Percentiles rank a stretch among this genome's conserved stretches.
Evolutionary conservation across 768 basidiomycete species (phyloP).

Genomic region (Hysterangium stoloniferum): DNA sequence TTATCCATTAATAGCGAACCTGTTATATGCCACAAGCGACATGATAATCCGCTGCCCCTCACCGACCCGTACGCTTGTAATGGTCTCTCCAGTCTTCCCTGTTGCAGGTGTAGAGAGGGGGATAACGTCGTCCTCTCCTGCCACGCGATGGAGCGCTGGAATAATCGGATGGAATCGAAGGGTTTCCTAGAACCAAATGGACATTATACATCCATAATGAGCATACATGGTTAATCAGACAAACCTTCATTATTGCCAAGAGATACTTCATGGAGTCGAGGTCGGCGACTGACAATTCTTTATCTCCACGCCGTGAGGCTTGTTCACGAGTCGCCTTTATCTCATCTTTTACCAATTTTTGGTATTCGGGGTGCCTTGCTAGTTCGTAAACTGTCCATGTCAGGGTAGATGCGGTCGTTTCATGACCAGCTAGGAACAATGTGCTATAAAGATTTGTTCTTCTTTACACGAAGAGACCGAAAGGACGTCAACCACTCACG

Average conservation of each 20-base stretch:
- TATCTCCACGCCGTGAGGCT: constrained; percentile 18
- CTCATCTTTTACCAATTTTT: background rate
- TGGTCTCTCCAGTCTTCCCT: constrained; percentile 17
- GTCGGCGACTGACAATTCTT: constrained; percentile 24
- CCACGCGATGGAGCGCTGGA: constrained; percentile 19
- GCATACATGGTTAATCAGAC: background rate
- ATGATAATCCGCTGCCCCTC: constrained; percentile 17
- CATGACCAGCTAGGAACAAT: constrained; percentile 20
- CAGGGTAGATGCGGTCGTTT: constrained; percentile 25
- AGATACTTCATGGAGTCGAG: constrained; percentile 26
- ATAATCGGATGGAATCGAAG: constrained; percentile 28
- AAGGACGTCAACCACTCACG: constrained; percentile 15
- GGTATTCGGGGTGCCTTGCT: constrained; percentile 22
- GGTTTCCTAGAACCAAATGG: constrained; percentile 21
- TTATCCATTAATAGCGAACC: background rate
- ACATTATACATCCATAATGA: background rate
- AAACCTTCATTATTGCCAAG: constrained; percentile 27
- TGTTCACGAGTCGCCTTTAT: constrained; percentile 14
- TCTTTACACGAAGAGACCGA: background rate
- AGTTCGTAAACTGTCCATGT: constrained; percentile 28
- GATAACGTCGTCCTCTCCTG: constrained; percentile 24
- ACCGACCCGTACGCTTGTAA: constrained; percentile 16
- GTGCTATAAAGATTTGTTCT: constrained; percentile 13
- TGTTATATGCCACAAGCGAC: constrained; percentile 12
- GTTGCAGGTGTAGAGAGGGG: constrained; percentile 26